Evolutionary conservation across 768 basidiomycete species (phyloP).

Genomic region (Artomyces pyxidatus): DNA sequence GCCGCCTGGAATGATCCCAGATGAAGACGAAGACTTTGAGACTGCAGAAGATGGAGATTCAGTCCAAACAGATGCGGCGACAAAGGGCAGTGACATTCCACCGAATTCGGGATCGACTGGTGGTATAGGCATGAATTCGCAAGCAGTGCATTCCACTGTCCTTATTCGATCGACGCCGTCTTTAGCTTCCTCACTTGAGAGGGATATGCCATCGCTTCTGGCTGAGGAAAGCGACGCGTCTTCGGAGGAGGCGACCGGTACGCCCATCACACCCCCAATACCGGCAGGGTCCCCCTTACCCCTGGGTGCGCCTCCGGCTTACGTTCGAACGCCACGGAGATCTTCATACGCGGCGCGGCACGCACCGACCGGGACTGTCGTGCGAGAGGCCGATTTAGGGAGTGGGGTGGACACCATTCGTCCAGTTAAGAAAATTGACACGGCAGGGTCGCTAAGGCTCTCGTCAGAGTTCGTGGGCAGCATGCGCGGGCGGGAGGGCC

Average conservation of each 20-base stretch:
- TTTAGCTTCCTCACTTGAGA: slow-evolving; percentile 18
- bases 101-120: slow-evolving; percentile 11
- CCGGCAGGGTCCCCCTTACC: slow-evolving; percentile 22
- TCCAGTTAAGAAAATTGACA: slow-evolving; percentile 88
- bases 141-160: slow-evolving; percentile 64
- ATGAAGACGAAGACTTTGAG: slow-evolving; percentile 44
- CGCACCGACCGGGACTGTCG: slow-evolving; percentile 62
- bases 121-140: slow-evolving; percentile 41
- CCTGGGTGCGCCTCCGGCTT: slow-evolving; percentile 66
- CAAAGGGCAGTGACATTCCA: slow-evolving; percentile 44
- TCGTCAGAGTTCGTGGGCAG: slow-evolving; percentile 81
- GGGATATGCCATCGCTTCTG: slow-evolving; percentile 34
- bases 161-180: slow-evolving; percentile 43
- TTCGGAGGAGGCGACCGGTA: slow-evolving; percentile 38
- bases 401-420: slow-evolving; percentile 86
- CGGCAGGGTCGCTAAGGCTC: slow-evolving; percentile 61
- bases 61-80: slow-evolving; percentile 54
- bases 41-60: slow-evolving; percentile 41
- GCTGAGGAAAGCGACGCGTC: slow-evolving; percentile 27
- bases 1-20: slow-evolving; percentile 44
- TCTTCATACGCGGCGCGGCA: slow-evolving; percentile 76
- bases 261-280: slow-evolving; percentile 28
- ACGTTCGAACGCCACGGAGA: slow-evolving; percentile 54
- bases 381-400: slow-evolving; percentile 79
- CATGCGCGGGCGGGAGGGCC: slow-evolving; percentile 46